These are phyloP conservation scores for Ceratocystis diversiconidia DNA, from an alignment of 2,329 filamentous ascomycete genomes.

Conservation along the genomic window DNA sequence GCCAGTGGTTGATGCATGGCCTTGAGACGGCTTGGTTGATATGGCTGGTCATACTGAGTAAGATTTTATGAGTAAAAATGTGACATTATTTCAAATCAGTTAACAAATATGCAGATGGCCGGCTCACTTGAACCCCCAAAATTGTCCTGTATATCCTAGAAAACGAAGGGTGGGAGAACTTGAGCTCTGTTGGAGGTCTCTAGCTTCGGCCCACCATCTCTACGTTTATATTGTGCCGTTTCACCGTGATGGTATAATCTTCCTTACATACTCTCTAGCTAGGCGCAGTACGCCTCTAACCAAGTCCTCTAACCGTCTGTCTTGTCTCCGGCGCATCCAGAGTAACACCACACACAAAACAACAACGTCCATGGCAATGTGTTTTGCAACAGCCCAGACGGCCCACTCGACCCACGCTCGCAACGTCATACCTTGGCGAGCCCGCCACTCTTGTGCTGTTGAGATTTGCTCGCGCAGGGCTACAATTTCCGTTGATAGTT, in stretches of 20 bases:
- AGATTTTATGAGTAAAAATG: no score
- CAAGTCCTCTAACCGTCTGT: conserved; percentile 58
- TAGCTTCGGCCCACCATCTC: neutral
- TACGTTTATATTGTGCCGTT: neutral
- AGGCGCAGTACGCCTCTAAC: conserved; percentile 48
- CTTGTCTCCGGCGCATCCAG: conserved; percentile 59
- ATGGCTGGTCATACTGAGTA: no score
- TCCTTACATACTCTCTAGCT: conserved; percentile 44
- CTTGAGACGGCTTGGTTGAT: no score
- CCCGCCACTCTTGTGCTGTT: conserved; percentile 55
- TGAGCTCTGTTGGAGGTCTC: neutral
- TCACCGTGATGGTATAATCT: conserved; percentile 42
- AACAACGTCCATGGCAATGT: conserved; percentile 57
- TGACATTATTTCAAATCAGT: neutral
- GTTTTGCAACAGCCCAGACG: conserved; percentile 55
- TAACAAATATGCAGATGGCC: neutral
- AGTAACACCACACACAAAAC: conserved; percentile 51
- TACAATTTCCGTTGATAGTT: conserved; percentile 83
- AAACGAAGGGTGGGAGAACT: conserved; percentile 13
- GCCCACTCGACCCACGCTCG: conserved; percentile 58
- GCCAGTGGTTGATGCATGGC: no score
- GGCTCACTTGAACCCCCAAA: neutral
- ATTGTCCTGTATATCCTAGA: conserved; percentile 20
- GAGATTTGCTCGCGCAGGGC: conserved; percentile 85
- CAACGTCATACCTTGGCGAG: conserved; percentile 48